Evolutionary conservation across 2,329 filamentous ascomycete species (phyloP), one percentile per base, ranked within the genome.

Genomic region (Phaeoacremonium minimum): DNA sequence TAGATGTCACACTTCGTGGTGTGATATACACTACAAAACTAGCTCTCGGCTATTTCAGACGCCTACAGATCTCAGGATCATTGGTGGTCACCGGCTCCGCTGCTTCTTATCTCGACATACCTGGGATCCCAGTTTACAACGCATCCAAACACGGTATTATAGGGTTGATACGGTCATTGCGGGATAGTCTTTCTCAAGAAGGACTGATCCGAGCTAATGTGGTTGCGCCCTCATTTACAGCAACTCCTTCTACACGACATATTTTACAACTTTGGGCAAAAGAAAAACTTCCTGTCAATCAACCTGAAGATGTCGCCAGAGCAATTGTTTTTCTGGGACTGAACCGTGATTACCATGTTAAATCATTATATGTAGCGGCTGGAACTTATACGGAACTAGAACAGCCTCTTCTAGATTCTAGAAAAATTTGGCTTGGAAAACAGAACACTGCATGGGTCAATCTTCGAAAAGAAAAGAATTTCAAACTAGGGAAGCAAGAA

Each of bases 381-480:
- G 22, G 22, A 9, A 26, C 22, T 26, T 26, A 26, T n/a, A 32
- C 30, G 5, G 30, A 32, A 16, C 30, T 32, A 5, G 30, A 32
- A 15, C 14, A 16, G 30, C n/a, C 30, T 32, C 15, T 32, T 16
- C 18, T 32, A 12, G 30, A n/a, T 5, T 15, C 30, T 7, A n/a
- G 18, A 16, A 16, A 32, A 16, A n/a, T 15, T 13, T 32, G 30
- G 30, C 14, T 32, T 7, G 30, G 30, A n/a, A 32, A 32, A 12
- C 30, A 32, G 30, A 32, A 32, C 14, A 32, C 30, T 7, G 30
- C 30, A 15, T 32, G 30, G 30, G 30, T 32, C 30, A 32, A 32
- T 15, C 30, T 32, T n/a, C 30, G 30, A n/a, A 32, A 32, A 12
- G 12, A n/a, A 7, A 32, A 32, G 15, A 32, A 32, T 16, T 16